A percentile compares a stretch with the other conserved stretches of the same genome.
These are phyloP conservation scores for Brettanomyces sp. DNA, from an alignment of 805 yeast genomes.

Conservation along the genomic window DNA sequence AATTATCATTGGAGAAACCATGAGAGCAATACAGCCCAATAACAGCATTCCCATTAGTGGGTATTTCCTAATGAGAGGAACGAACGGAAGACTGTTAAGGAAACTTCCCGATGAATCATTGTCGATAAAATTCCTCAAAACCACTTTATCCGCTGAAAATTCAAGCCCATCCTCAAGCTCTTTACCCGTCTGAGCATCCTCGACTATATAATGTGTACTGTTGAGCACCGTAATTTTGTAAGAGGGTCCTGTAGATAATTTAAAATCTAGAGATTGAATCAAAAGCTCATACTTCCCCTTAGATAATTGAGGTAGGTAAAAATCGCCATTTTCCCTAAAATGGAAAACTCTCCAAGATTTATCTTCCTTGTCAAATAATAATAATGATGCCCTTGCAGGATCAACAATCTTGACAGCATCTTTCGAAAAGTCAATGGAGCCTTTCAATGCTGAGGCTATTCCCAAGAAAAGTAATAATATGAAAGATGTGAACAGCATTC, in stretches of 20 bases:
- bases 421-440: not conserved
- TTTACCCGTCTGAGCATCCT: not conserved
- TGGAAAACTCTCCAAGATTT: slow-evolving; percentile 3
- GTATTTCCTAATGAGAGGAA: slow-evolving; percentile 10
- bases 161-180: slow-evolving; percentile 3
- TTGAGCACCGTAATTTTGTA: slow-evolving; percentile 6
- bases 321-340: slow-evolving; percentile 10
- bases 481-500: too few relatives aligned
- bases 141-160: slow-evolving; percentile 7
- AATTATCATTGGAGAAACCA: slow-evolving; percentile 16
- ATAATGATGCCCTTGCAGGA: slow-evolving; percentile 12
- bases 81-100: slow-evolving; percentile 13
- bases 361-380: not conserved
- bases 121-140: slow-evolving; percentile 11
- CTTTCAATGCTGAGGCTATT: not conserved
- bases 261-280: slow-evolving; percentile 14
- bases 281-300: slow-evolving; percentile 9
- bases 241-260: slow-evolving; percentile 7
- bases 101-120: slow-evolving; percentile 4
- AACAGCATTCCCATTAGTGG: slow-evolving; percentile 11
- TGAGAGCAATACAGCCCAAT: slow-evolving; percentile 8
- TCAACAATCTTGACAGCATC: slow-evolving; percentile 6
- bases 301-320: slow-evolving; percentile 5
- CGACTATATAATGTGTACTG: not conserved
- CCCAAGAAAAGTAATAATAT: too few relatives aligned